Conservation (phyloP, 2,329 filamentous ascomycete species). For the Parastagonospora nodorum region DNA sequence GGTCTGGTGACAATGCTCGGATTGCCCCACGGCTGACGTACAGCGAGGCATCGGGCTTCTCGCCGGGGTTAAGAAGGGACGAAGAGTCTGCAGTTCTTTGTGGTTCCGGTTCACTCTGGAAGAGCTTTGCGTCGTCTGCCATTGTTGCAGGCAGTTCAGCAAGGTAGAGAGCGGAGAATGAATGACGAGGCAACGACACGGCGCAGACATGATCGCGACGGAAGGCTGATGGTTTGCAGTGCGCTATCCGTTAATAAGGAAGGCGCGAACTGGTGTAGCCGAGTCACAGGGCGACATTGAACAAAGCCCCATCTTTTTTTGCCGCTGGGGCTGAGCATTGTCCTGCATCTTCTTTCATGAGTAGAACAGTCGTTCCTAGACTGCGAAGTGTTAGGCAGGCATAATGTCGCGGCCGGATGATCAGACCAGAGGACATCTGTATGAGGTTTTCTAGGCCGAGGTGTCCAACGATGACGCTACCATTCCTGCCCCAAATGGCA, state of each 20-base stretch:
- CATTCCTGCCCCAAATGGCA: no score
- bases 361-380: no score
- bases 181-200: conserved; percentile 9
- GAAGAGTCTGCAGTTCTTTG: background rate
- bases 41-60: conserved; percentile 34
- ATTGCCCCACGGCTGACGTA: conserved; percentile 34
- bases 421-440: no score
- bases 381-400: no score
- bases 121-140: conserved; percentile 27
- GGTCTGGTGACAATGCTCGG: conserved; percentile 39
- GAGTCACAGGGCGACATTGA: background rate
- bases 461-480: no score
- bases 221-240: conserved; percentile 2
- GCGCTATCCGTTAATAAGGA: conserved; percentile 27
- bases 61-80: conserved; percentile 30
- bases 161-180: conserved; percentile 1
- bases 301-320: background rate
- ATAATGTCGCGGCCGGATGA: no score
- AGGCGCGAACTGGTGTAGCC: conserved; percentile 19
- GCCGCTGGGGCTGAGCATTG: background rate
- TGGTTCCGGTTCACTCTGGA: conserved; percentile 3
- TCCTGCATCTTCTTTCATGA: background rate
- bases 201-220: conserved; percentile 13
- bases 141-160: conserved; percentile 8
- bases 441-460: no score